Conservation (phyloP, 306 rosid species). For the Astragalus glycyphyllos region DNA sequence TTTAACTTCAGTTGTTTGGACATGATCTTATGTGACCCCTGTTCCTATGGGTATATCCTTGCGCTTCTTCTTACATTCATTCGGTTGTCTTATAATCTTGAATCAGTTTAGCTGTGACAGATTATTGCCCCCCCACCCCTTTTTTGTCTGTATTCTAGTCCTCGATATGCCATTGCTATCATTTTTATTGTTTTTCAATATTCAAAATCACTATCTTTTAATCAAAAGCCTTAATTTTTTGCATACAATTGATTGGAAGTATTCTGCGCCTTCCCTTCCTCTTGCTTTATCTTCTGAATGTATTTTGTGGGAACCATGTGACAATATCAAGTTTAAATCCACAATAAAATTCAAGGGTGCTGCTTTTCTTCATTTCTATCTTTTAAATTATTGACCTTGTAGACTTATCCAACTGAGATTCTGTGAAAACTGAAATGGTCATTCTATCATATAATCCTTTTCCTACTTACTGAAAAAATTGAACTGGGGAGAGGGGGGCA, state of each 20-base stretch:
- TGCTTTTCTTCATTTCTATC: background rate
- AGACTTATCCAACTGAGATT: conserved; percentile 21
- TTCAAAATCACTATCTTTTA: background rate
- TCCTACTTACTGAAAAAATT: background rate
- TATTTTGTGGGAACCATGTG: conserved; percentile 6
- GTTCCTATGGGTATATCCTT: background rate
- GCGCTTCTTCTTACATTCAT: background rate
- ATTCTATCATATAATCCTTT: conserved; percentile 3
- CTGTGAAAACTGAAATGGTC: conserved; percentile 32
- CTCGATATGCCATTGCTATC: background rate
- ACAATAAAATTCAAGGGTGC: background rate
- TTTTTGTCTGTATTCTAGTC: conserved; percentile 10
- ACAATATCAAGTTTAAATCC: conserved; percentile 3
- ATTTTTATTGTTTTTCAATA: background rate
- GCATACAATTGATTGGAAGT: conserved; percentile 8
- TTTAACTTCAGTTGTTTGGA: conserved; percentile 5
- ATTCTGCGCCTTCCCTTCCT: background rate
- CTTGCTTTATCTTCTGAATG: background rate
- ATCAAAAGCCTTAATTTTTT: background rate
- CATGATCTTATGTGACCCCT: conserved; percentile 8
- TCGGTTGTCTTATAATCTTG: conserved; percentile 21
- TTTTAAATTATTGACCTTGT: conserved; percentile 26
- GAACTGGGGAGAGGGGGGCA: background rate
- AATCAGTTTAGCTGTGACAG: conserved; percentile 14
- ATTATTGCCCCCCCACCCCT: background rate